Percentiles rank a stretch among this genome's conserved stretches.
Conservation (phyloP, 306 rosid species). For the Prunus mume region DNA sequence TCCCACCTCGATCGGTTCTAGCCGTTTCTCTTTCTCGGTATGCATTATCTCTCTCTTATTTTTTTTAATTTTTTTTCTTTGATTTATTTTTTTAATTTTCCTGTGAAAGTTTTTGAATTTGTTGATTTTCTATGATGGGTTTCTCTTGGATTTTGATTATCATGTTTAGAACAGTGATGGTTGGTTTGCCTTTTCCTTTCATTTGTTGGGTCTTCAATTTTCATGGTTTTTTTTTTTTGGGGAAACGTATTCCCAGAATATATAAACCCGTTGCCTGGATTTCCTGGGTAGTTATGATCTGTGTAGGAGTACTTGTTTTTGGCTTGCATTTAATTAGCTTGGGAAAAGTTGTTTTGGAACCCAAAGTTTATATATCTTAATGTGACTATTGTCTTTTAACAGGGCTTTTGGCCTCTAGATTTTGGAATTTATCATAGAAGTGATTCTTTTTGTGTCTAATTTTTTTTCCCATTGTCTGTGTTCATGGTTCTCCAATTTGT, state of each 20-base stretch:
- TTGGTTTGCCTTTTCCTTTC: neutral
- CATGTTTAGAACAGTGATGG: neutral
- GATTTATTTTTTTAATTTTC: neutral
- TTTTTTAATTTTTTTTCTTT: neutral
- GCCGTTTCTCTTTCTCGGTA: constrained; percentile 12
- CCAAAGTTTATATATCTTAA: neutral
- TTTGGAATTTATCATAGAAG: neutral
- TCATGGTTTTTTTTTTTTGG: neutral
- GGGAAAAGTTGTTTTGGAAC: neutral
- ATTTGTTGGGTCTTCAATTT: neutral
- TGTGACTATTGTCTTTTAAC: neutral
- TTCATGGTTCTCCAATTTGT: neutral
- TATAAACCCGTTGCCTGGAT: neutral
- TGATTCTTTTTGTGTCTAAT: neutral
- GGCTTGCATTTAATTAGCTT: neutral
- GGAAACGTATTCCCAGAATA: neutral
- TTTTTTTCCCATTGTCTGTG: neutral
- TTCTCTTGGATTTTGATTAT: neutral
- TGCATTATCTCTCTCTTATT: neutral
- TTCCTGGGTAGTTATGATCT: neutral
- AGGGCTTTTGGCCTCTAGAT: neutral
- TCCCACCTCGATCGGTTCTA: neutral
- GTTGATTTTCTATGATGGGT: neutral
- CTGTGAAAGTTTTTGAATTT: neutral
- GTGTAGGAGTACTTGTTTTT: neutral